Evolutionary conservation across 345 rosid species (phyloP).

Genomic region (Gossypium bickii): DNA sequence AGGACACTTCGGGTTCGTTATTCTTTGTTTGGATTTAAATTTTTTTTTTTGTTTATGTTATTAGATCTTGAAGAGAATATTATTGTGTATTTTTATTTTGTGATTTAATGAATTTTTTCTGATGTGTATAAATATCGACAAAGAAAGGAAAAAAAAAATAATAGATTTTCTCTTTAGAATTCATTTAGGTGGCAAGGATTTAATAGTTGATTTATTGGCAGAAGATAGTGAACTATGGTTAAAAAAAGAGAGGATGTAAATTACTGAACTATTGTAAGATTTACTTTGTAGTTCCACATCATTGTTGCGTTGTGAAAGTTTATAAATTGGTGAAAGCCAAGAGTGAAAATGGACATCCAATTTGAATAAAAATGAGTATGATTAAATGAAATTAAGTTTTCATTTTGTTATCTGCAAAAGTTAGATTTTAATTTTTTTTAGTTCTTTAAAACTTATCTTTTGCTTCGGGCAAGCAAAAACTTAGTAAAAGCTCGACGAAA

Average conservation of each 20-base stretch:
- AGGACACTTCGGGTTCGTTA: slow-evolving; percentile 85
- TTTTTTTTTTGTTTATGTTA: slow-evolving; percentile 9
- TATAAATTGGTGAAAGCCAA: background rate
- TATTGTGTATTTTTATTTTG: slow-evolving; percentile 9
- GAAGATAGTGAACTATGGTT: background rate
- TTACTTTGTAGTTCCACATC: background rate
- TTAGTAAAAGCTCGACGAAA: background rate
- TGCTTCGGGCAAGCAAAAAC: background rate
- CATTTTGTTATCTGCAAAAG: background rate
- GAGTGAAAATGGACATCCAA: background rate
- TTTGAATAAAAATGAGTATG: background rate
- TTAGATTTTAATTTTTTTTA: background rate
- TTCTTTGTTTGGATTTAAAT: slow-evolving; percentile 4
- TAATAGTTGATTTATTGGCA: background rate
- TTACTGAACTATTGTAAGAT: background rate
- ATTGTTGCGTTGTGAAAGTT: background rate
- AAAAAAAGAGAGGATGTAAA: background rate
- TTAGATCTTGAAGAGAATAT: slow-evolving; percentile 31
- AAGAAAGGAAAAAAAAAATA: background rate
- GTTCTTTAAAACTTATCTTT: background rate
- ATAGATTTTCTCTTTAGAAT: background rate
- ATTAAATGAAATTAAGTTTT: background rate
- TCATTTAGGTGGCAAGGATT: background rate
- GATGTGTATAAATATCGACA: background rate
- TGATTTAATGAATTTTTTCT: background rate